These are phyloP conservation scores for Carex scoparia DNA, from an alignment of 176 grass and related monocot species.

Conservation along the genomic window DNA sequence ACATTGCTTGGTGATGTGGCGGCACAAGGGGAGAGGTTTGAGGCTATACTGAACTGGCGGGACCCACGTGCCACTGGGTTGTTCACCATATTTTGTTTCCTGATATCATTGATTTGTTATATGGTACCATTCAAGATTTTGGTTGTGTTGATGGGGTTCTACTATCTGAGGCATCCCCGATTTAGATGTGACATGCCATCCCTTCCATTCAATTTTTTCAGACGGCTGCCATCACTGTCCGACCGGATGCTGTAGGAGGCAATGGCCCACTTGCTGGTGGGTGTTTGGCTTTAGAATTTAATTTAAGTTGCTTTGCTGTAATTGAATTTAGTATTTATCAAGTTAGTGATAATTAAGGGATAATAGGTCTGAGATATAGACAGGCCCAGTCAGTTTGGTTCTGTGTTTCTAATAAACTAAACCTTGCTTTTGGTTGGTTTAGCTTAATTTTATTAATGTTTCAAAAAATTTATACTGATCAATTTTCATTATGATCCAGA, in stretches of 20 bases:
- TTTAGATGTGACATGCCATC: conserved; percentile 96
- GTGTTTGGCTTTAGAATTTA: conserved; percentile 9
- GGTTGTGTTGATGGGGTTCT: conserved; percentile 66
- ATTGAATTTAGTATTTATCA: not conserved
- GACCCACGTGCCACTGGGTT: conserved; percentile 78
- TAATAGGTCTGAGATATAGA: conserved; percentile 4
- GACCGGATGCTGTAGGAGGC: conserved; percentile 65
- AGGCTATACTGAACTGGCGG: conserved; percentile 83
- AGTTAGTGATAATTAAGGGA: not conserved
- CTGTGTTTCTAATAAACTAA: not conserved
- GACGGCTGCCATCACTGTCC: conserved; percentile 69
- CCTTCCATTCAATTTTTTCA: conserved; percentile 88
- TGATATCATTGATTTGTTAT: conserved; percentile 63
- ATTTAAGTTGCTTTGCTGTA: conserved; percentile 10
- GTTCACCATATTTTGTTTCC: conserved; percentile 52
- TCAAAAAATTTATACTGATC: not conserved
- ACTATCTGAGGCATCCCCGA: conserved; percentile 77
- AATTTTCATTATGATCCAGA: not conserved
- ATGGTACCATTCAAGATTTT: conserved; percentile 66
- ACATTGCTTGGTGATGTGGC: conserved; percentile 89
- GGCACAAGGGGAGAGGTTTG: conserved; percentile 76
- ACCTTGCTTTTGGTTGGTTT: conserved; percentile 15
- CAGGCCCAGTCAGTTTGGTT: not conserved
- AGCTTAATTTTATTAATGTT: not conserved
- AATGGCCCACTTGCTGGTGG: not conserved